Evolutionary conservation across 1,284 basidiomycete genomes (phyloP).

Genomic region (Ustilago nuda): DNA sequence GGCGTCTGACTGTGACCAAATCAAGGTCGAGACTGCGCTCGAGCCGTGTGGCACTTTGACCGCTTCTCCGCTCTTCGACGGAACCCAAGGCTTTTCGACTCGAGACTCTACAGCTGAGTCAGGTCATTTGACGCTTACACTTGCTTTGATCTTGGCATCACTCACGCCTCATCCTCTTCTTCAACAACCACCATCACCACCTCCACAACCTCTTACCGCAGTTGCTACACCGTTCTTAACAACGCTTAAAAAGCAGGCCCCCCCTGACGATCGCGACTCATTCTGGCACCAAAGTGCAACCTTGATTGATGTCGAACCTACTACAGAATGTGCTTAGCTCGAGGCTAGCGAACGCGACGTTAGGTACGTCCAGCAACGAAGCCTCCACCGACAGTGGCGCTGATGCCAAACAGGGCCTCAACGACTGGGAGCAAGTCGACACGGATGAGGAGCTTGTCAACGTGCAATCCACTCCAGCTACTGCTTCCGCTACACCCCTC

Average conservation of each 20-base stretch:
- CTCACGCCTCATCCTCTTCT: neutral
- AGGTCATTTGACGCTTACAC: constrained; percentile 8
- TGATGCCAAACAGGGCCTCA: constrained; percentile 32
- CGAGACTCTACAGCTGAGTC: constrained; percentile 25
- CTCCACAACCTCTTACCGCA: neutral
- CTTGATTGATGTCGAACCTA: constrained; percentile 54
- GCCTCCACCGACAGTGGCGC: constrained; percentile 3
- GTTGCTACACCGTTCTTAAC: neutral
- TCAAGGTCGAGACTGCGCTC: neutral
- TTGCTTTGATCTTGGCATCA: neutral
- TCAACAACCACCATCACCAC: constrained; percentile 4
- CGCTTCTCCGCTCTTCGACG: constrained; percentile 9
- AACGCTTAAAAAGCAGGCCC: neutral
- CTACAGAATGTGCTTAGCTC: constrained; percentile 58
- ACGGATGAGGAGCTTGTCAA: constrained; percentile 55
- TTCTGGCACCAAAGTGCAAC: neutral
- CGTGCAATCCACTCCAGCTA: constrained; percentile 41
- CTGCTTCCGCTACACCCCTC: constrained; percentile 46
- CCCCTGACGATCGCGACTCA: neutral
- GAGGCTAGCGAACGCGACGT: constrained; percentile 51
- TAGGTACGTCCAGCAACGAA: constrained; percentile 25
- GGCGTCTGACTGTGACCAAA: constrained; percentile 17
- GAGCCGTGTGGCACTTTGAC: constrained; percentile 5
- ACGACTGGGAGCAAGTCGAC: constrained; percentile 59
- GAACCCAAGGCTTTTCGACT: neutral